Evolutionary conservation across 1,284 basidiomycete genomes (phyloP).

Genomic region (Amylostereum chailletii): DNA sequence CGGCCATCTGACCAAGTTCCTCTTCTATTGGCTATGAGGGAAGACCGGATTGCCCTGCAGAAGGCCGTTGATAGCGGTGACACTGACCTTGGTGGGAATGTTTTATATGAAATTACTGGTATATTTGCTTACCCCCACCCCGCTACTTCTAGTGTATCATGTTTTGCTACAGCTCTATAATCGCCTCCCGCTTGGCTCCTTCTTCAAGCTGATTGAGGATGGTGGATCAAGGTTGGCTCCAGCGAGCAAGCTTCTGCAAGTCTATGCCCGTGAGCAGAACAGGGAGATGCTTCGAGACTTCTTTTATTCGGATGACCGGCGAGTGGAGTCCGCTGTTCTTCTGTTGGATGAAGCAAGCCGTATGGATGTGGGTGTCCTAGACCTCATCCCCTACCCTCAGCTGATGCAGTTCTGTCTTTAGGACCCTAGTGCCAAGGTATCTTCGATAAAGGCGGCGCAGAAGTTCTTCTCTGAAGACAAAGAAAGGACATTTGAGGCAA

Average conservation of each 20-base stretch:
- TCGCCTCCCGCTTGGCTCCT: constrained; percentile 79
- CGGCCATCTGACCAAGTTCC: constrained; percentile 92
- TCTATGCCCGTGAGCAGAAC: constrained; percentile 87
- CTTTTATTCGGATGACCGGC: constrained; percentile 95
- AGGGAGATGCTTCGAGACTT: constrained; percentile 90
- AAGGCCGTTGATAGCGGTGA: constrained; percentile 95
- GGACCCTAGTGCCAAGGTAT: constrained; percentile 65
- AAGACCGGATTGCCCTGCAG: constrained; percentile 80
- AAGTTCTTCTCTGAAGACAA: constrained; percentile 95
- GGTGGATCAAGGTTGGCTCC: constrained; percentile 66
- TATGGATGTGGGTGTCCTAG: constrained; percentile 5
- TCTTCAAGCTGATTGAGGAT: constrained; percentile 92
- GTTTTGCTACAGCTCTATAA: constrained; percentile 83
- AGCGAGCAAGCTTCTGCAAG: constrained; percentile 73
- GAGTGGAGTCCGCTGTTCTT: constrained; percentile 85
- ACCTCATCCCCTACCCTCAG: neutral
- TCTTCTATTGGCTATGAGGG: constrained; percentile 87
- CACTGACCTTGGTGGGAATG: constrained; percentile 76
- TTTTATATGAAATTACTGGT: constrained; percentile 1
- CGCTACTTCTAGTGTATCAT: constrained; percentile 62
- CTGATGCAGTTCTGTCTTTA: constrained; percentile 19
- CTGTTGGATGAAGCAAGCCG: constrained; percentile 71
- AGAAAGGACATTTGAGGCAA: constrained; percentile 83
- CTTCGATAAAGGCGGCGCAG: constrained; percentile 73
- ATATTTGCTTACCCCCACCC: neutral